A percentile compares a stretch with the other conserved stretches of the same genome.
Conservation (phyloP, 331 rosid genomes). For the Acacia pycnantha region DNA sequence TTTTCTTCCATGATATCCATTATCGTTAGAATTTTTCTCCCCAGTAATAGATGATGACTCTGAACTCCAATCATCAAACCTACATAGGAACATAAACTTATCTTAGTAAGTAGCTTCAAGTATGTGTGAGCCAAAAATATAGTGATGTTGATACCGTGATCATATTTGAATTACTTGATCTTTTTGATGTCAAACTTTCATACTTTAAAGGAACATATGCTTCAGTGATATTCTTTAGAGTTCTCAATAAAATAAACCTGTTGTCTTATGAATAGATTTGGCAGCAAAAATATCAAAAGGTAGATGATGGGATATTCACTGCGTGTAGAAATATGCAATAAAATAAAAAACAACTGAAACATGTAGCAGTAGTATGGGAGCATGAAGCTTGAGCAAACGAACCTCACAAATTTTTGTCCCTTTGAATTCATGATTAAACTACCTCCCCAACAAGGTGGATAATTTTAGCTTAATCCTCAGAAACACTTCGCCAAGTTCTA, state of each 20-base stretch:
- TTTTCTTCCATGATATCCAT: constrained; percentile 33
- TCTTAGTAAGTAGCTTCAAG: neutral
- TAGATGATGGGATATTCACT: neutral
- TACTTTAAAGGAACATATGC: neutral
- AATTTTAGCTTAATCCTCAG: neutral
- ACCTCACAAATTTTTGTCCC: constrained; percentile 59
- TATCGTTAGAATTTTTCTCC: constrained; percentile 23
- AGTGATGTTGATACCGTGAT: constrained; percentile 5
- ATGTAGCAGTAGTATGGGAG: neutral
- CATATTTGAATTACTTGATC: neutral
- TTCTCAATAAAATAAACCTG: neutral
- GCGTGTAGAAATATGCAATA: neutral
- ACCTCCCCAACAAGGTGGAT: neutral
- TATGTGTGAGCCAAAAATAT: neutral
- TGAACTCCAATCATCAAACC: constrained; percentile 64
- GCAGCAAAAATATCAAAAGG: neutral
- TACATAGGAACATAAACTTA: constrained; percentile 27
- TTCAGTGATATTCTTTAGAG: neutral
- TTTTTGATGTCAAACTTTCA: neutral
- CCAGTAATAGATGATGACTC: constrained; percentile 47
- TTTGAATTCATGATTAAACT: constrained; percentile 35
- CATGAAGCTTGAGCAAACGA: constrained; percentile 27
- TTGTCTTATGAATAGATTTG: neutral
- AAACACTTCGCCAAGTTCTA: neutral
- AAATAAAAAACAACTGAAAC: neutral